phyloP scores from a whole-genome alignment of 306 rosid genomes.

The Rosa multiflora region DNA sequence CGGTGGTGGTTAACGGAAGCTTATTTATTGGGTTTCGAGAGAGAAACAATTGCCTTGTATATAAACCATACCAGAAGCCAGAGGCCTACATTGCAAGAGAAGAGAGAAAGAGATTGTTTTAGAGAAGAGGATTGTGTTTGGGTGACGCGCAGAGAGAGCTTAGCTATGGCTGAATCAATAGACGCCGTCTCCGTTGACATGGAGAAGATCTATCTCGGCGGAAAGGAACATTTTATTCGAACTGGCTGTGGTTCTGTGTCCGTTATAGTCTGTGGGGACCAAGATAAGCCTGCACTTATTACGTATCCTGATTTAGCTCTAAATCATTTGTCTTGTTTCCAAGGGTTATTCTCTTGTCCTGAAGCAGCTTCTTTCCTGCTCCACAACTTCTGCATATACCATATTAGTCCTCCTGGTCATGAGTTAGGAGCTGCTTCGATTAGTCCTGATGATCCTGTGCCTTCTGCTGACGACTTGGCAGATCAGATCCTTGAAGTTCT shows the following conservation, averaged over 20 bases:
- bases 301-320: conserved; percentile 89
- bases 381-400: conserved; percentile 92
- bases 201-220: conserved; percentile 74
- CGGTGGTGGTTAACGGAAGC: no score
- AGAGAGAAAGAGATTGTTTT: neutral
- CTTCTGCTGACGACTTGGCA: conserved; percentile 75
- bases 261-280: conserved; percentile 83
- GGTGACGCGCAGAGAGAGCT: conserved; percentile 41
- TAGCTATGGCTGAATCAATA: conserved; percentile 63
- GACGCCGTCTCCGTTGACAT: conserved; percentile 58
- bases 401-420: conserved; percentile 89
- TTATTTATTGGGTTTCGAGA: no score
- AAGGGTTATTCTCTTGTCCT: conserved; percentile 87
- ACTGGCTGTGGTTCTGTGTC: conserved; percentile 87
- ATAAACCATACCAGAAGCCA: conserved; percentile 35
- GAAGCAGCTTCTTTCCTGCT: conserved; percentile 91
- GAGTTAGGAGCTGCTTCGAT: conserved; percentile 92
- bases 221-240: conserved; percentile 75
- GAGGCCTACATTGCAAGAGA: conserved; percentile 29
- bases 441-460: conserved; percentile 59
- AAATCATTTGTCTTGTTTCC: conserved; percentile 83
- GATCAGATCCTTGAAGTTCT: conserved; percentile 84
- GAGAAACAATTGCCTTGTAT: no score
- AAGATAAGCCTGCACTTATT: conserved; percentile 72
- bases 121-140: conserved; percentile 19